These are phyloP conservation scores for Wickerhamomyces chaumierensis DNA, from an alignment of 805 yeast genomes.

Conservation along the genomic window DNA sequence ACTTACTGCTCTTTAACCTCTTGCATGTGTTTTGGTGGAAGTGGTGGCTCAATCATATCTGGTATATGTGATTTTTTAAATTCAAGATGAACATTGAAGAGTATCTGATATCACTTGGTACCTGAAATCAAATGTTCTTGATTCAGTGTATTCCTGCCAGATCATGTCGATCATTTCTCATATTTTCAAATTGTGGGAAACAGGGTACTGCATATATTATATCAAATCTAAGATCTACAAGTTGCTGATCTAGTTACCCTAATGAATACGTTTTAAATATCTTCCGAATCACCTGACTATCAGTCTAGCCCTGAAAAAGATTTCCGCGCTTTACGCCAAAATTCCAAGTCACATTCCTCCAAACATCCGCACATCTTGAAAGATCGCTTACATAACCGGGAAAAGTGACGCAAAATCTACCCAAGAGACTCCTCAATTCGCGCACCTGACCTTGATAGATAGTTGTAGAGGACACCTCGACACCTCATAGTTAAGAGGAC, in stretches of 20 bases:
- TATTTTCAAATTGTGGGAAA: too few relatives aligned
- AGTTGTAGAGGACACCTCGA: not conserved
- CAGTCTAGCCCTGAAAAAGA: not conserved
- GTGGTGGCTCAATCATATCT: constrained; percentile 7
- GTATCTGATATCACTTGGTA: too few relatives aligned
- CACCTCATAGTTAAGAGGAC: not conserved
- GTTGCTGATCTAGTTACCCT: too few relatives aligned
- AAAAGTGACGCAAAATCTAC: not conserved
- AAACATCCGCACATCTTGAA: not conserved
- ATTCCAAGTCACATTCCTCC: not conserved
- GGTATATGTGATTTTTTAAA: not conserved
- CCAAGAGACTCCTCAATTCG: not conserved
- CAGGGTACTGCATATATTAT: too few relatives aligned
- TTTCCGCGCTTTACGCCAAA: not conserved
- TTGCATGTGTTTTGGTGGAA: constrained; percentile 13
- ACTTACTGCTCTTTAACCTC: constrained; percentile 14
- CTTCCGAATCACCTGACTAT: not conserved
- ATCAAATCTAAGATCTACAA: too few relatives aligned
- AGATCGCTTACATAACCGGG: not conserved
- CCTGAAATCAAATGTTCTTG: too few relatives aligned
- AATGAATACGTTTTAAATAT: too few relatives aligned
- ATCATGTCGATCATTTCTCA: too few relatives aligned
- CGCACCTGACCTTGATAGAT: too few relatives aligned
- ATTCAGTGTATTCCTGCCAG: too few relatives aligned
- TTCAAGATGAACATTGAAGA: too few relatives aligned